phyloP scores from a whole-genome alignment of 1,284 basidiomycete genomes.

The Afroboletus lepidellus region DNA sequence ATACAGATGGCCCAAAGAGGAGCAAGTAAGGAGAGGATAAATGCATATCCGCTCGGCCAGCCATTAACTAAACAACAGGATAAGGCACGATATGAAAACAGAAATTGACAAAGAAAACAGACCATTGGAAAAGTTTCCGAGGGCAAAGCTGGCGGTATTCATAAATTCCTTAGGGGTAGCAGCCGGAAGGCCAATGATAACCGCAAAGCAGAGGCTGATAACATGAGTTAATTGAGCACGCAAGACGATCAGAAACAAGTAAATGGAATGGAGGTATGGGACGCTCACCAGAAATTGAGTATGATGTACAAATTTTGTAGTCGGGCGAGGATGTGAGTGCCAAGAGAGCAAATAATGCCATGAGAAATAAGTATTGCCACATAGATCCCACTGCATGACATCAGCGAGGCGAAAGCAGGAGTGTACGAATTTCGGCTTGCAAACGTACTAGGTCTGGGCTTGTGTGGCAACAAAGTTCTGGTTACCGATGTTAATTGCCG shows the following conservation, averaged over 20 bases:
- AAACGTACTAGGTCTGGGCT: conserved; percentile 57
- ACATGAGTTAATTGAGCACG: background rate
- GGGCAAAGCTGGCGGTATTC: background rate
- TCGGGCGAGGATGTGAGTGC: conserved; percentile 53
- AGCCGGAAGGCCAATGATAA: background rate
- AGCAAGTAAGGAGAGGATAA: background rate
- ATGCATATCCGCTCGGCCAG: background rate
- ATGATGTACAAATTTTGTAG: conserved; percentile 46
- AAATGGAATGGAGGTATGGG: background rate
- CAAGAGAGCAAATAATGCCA: conserved; percentile 63
- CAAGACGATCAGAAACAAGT: background rate
- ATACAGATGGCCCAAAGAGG: background rate
- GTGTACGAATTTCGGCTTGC: background rate
- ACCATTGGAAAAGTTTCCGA: background rate
- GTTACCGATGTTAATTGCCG: conserved; percentile 60
- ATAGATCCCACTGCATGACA: conserved; percentile 53
- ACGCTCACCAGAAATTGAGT: conserved; percentile 59
- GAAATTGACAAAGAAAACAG: background rate
- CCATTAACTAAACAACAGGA: background rate
- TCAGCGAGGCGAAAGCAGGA: background rate
- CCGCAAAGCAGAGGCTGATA: background rate
- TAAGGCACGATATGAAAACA: no score
- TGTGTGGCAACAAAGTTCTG: conserved; percentile 52
- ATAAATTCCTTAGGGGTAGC: background rate
- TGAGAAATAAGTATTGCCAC: conserved; percentile 58